Conservation (phyloP, 2,329 filamentous ascomycete genomes). For the Tolypocladium cylindrosporum region DNA sequence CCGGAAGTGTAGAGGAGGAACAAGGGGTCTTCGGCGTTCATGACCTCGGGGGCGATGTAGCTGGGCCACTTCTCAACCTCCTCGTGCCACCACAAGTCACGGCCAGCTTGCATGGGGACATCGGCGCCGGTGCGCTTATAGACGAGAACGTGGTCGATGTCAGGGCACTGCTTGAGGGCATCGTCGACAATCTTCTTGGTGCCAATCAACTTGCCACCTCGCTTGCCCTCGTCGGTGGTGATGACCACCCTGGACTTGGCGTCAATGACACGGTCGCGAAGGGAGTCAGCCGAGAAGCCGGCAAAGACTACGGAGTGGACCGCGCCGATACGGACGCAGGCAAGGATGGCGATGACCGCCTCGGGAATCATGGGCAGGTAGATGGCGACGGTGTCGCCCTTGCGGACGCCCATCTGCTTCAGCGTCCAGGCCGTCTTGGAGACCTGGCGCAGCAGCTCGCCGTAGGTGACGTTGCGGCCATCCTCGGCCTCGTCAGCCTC, state of each 20-base stretch:
- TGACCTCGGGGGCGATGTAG: conserved; percentile 79
- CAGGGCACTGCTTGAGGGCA: conserved; percentile 89
- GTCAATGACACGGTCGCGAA: conserved; percentile 89
- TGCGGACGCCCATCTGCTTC: conserved; percentile 91
- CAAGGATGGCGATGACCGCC: conserved; percentile 82
- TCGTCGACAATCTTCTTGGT: conserved; percentile 99
- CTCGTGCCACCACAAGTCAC: conserved; percentile 98
- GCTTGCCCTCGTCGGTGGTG: conserved; percentile 94
- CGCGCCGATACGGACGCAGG: conserved; percentile 84
- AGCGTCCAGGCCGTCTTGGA: conserved; percentile 79
- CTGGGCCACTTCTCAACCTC: conserved; percentile 93
- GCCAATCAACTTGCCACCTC: conserved; percentile 91
- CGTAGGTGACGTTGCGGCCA: conserved; percentile 84
- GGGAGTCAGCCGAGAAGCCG: conserved; percentile 91
- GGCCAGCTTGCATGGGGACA: conserved; percentile 78
- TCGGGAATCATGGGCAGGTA: conserved; percentile 99
- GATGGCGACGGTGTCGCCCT: conserved; percentile 93
- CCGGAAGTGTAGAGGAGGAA: conserved; percentile 98
- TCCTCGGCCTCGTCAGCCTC: conserved; percentile 87
- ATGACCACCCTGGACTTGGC: conserved; percentile 89
- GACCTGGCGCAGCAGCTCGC: conserved; percentile 86
- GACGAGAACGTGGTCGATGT: conserved; percentile 76
- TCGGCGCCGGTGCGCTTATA: conserved; percentile 93
- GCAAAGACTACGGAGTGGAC: conserved; percentile 97
- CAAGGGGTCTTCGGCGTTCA: conserved; percentile 90